A percentile compares a stretch with the other conserved stretches of the same genome.
phyloP scores from a whole-genome alignment of 208 protist genomes.

The Leishmania amazonensis region DNA sequence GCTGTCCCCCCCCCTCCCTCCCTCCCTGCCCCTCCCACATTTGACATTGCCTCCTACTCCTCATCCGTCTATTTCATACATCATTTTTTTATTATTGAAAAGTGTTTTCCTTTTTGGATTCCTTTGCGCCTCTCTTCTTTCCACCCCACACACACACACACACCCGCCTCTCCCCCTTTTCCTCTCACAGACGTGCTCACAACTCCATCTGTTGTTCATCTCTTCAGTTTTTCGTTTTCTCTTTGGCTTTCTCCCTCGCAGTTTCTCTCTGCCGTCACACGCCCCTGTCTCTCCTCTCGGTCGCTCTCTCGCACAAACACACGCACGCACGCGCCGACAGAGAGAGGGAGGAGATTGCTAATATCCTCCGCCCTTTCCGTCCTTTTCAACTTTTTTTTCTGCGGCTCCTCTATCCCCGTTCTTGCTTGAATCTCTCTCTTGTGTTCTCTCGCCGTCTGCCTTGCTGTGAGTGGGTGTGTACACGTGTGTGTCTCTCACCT shows the following conservation, averaged over 20 bases:
- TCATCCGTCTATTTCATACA: background rate
- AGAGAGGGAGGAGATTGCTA: background rate
- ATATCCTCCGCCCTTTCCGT: background rate
- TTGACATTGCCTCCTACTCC: background rate
- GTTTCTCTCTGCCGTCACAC: background rate
- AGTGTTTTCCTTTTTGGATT: slow-evolving; percentile 4
- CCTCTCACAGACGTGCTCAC: background rate
- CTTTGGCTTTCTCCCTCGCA: background rate
- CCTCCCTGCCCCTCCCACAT: background rate
- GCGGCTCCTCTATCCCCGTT: background rate
- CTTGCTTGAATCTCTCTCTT: slow-evolving; percentile 1
- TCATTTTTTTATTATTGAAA: background rate
- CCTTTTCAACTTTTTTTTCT: background rate
- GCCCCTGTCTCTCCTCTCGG: background rate
- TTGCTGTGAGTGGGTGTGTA: background rate
- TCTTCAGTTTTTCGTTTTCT: background rate
- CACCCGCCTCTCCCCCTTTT: too few species aligned
- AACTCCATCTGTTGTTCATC: background rate
- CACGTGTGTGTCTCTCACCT: background rate
- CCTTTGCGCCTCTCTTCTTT: background rate
- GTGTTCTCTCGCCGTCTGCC: background rate
- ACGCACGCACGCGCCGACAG: background rate
- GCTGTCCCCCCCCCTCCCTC: background rate
- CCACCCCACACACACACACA: background rate
- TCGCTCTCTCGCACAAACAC: background rate